These are phyloP conservation scores for Macrophomina phaseolina DNA, from an alignment of 2,329 filamentous ascomycete genomes.

Conservation along the genomic window DNA sequence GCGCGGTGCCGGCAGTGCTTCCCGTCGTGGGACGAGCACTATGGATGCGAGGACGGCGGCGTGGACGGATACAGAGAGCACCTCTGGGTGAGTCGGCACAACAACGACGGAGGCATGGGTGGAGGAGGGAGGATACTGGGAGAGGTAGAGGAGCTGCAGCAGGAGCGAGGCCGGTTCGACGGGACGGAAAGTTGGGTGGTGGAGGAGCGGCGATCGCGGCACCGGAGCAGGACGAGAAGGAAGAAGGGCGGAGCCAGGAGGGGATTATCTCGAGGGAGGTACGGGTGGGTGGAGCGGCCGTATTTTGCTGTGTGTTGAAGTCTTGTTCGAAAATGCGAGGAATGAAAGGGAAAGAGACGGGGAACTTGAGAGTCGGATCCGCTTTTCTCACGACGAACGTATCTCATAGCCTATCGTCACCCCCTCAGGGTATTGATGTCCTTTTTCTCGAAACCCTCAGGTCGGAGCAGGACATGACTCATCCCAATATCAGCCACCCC, in stretches of 20 bases:
- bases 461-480: neutral
- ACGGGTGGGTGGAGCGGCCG: neutral
- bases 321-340: no score
- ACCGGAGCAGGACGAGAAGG: conserved; percentile 5
- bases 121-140: neutral
- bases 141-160: neutral
- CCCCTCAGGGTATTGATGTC: neutral
- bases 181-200: conserved; percentile 6
- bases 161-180: neutral
- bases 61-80: neutral
- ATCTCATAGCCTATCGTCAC: neutral
- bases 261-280: neutral
- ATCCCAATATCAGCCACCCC: neutral
- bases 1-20: conserved; percentile 14
- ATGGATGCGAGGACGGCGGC: neutral
- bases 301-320: neutral
- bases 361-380: no score
- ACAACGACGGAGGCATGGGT: neutral
- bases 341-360: no score
- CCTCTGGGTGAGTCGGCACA: neutral
- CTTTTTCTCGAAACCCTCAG: neutral
- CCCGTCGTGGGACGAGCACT: conserved; percentile 1
- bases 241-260: neutral
- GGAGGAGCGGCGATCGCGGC: neutral
- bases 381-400: no score